These are phyloP conservation scores for Exidia glandulosa DNA, from an alignment of 768 basidiomycete species.

Conservation along the genomic window DNA sequence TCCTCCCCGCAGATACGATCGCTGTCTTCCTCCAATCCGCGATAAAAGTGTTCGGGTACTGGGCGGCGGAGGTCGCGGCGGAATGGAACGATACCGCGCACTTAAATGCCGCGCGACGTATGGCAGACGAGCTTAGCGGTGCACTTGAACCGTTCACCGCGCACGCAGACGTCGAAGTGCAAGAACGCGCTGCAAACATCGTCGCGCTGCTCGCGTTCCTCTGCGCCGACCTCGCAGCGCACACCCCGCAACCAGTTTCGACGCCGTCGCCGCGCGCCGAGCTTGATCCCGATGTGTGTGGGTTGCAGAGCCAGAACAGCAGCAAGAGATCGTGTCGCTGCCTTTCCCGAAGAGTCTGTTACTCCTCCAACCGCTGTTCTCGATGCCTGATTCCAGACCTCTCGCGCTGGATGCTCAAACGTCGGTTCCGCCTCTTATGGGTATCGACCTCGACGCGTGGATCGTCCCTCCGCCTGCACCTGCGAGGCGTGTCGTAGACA, in stretches of 20 bases:
- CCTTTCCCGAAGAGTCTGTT: slow-evolving; percentile 82
- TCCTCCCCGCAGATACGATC: slow-evolving; percentile 50
- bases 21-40: slow-evolving; percentile 75
- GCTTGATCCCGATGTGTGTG: slow-evolving; percentile 14
- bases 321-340: no score
- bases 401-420: slow-evolving; percentile 73
- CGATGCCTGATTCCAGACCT: slow-evolving; percentile 70
- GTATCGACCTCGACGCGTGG: slow-evolving; percentile 77
- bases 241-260: slow-evolving; percentile 32
- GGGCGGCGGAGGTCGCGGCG: slow-evolving; percentile 66
- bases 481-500: slow-evolving; percentile 18
- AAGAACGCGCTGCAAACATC: slow-evolving; percentile 81
- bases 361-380: slow-evolving; percentile 72
- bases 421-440: slow-evolving; percentile 71
- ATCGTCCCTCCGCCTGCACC: slow-evolving; percentile 54
- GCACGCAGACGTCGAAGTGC: slow-evolving; percentile 73
- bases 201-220: slow-evolving; percentile 68
- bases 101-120: slow-evolving; percentile 41
- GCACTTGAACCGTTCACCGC: slow-evolving; percentile 48
- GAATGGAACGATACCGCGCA: slow-evolving; percentile 69
- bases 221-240: slow-evolving; percentile 53
- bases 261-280: slow-evolving; percentile 11
- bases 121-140: slow-evolving; percentile 50
- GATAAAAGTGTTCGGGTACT: slow-evolving; percentile 78
- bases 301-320: slow-evolving; percentile 25